phyloP scores from a whole-genome alignment of 75 land plant genomes.

The Cunninghamia lanceolata region DNA sequence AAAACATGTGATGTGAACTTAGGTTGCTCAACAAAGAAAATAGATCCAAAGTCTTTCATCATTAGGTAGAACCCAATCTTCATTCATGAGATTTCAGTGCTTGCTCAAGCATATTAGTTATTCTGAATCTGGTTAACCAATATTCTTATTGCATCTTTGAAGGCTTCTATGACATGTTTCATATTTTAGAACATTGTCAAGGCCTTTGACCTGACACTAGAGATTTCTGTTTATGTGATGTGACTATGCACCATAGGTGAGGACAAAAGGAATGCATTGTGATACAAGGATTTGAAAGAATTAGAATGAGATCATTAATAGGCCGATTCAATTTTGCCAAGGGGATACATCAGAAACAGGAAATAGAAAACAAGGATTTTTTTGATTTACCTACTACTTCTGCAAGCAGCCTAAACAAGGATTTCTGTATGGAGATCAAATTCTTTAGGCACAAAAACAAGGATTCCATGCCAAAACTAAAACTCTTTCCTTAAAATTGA shows the following conservation, averaged over 20 bases:
- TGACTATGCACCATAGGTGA: background rate
- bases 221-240: background rate
- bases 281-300: background rate
- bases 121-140: background rate
- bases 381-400: background rate
- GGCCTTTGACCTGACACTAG: background rate
- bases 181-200: background rate
- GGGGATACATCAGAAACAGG: background rate
- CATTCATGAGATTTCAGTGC: background rate
- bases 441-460: background rate
- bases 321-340: background rate
- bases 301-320: background rate
- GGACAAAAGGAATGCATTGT: background rate
- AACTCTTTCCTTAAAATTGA: background rate
- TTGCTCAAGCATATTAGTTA: background rate
- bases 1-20: background rate
- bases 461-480: background rate
- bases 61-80: background rate
- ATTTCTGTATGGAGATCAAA: background rate
- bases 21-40: background rate
- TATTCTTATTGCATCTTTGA: background rate
- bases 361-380: background rate
- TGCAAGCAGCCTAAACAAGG: background rate
- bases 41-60: background rate
- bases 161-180: background rate